Evolutionary conservation across 371 early-diverging fungal species (phyloP), one percentile per base, ranked within the genome.

Genomic region (Mitosporidium daphniae): DNA sequence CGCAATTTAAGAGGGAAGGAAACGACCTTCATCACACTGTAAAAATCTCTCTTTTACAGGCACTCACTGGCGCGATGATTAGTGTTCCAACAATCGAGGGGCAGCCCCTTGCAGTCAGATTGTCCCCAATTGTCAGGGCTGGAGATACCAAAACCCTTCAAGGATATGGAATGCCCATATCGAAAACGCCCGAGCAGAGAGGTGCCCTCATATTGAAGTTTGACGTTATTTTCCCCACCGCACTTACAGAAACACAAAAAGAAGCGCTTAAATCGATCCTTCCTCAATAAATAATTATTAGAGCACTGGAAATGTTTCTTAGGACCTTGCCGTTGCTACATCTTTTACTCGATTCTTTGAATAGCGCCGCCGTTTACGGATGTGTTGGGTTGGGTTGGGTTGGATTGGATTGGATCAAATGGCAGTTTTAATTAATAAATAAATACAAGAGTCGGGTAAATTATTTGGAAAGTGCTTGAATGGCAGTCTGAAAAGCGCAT

Each of bases 121-220:
- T 51, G 23, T 34, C 42, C 8, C 30, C 28, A 6, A 52, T 70
- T 5, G 48, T 60, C 26, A 50, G 53, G 26, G 72, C 75, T 4
- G 72, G 63, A 14, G 53, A 63, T 47, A 54, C 57, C 38, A 64
- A 61, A 8, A 49, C 50, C 13, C 45, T 75, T 25, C 21, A 41
- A 5, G 57, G 57, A 19, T 68, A 74, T 35, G 91, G 91, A 17
- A 86, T 89, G 82, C 89, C 86, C 3, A 67, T 61, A 29, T 56
- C 61, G 21, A 68, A 64, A 44, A 46, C 51, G 25, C 66, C 71
- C 1, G 71, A 68, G 2, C 45, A 43, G 32, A 67, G 62, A 30
- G 89, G 89, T 14, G 67, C 75, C 33, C 48, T 89, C 30, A 36
- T 72, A 15, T 57, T 80, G 14, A 50, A 48, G 14, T 56, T 59